Evolutionary conservation across 768 basidiomycete species (phyloP), one percentile per base, ranked within the genome.

Genomic region (Pholiota conissans): DNA sequence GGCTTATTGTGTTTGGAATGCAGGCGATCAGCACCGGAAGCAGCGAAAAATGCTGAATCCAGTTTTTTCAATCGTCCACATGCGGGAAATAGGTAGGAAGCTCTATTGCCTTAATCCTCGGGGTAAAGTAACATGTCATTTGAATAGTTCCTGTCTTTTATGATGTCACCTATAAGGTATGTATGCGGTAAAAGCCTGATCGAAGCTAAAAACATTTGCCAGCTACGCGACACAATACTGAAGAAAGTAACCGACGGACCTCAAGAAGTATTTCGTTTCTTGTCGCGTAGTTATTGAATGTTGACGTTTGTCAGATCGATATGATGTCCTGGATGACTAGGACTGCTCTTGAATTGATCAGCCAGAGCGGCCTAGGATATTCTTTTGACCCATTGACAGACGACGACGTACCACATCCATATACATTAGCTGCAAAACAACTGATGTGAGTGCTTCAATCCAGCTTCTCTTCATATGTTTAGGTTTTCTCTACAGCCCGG

Each of bases 331-430:
- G 76, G 75, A 70, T 73, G 66, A 61, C 74, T 11, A 71, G 80
- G 14, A 71, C 75, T 10, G 77, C 80, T 13, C 71, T 81, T 18
- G 79, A 82, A 52, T 67, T 80, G 42, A 74, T 83, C 46, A 79
- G 79, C 7, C 78, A 79, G 65, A 76, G 74, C 24, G 79, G 79
- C 1, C 65, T 82, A 16, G 76, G 76, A 14, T 70, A 70, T 51
- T 75, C 73, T 8, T 77, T 79, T 40, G 76, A 77, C 54, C 55
- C 72, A 0, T 65, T 81, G 10, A 65, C 62, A 8, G 72, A 71
- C 18, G 70, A 73, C 9, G 53, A 49, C 11, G 57, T 40, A 1
- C 61, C 59, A 1, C 72, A 70, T 62, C 73, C 65, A 34, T 79
- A 75, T 52, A 64, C 61, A 18, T 26, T 40, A 29, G 67, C 73